phyloP scores from a whole-genome alignment of 2,329 filamentous ascomycete species.

The Zasmidium citrigriseum region DNA sequence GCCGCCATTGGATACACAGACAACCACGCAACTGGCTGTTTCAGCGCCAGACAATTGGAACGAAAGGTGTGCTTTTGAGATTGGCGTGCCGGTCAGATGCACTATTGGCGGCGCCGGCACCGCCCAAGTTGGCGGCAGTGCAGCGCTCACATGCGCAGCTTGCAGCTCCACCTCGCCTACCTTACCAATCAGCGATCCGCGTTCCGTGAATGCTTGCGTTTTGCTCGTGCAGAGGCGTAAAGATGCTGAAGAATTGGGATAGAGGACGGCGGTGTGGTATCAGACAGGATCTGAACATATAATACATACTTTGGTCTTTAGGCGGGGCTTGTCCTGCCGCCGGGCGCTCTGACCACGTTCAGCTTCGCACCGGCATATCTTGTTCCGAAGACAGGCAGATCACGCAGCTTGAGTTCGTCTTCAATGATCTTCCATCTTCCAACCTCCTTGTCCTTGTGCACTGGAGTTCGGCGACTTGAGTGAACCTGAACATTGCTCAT shows the following conservation, averaged over 20 bases:
- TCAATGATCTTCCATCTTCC: constrained; percentile 81
- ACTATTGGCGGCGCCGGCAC: no score
- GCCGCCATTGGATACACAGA: neutral
- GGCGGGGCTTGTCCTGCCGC: neutral
- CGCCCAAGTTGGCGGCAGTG: neutral
- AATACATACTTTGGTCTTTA: neutral
- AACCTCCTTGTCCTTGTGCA: constrained; percentile 69
- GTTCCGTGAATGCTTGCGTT: neutral
- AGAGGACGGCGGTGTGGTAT: neutral
- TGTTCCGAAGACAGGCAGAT: constrained; percentile 53
- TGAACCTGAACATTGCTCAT: constrained; percentile 73
- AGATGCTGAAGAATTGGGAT: no score
- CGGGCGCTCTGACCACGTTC: neutral
- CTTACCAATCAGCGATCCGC: neutral
- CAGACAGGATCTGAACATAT: neutral
- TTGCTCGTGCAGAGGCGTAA: no score
- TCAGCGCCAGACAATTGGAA: neutral
- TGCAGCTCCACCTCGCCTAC: neutral
- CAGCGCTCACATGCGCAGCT: neutral
- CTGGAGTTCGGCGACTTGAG: constrained; percentile 64
- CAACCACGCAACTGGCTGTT: neutral
- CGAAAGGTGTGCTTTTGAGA: neutral
- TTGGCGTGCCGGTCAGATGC: neutral
- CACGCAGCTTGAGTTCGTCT: constrained; percentile 64
- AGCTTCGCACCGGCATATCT: neutral